Conservation (phyloP, 257 asterid genomes). For the Nemophila menziesii region DNA sequence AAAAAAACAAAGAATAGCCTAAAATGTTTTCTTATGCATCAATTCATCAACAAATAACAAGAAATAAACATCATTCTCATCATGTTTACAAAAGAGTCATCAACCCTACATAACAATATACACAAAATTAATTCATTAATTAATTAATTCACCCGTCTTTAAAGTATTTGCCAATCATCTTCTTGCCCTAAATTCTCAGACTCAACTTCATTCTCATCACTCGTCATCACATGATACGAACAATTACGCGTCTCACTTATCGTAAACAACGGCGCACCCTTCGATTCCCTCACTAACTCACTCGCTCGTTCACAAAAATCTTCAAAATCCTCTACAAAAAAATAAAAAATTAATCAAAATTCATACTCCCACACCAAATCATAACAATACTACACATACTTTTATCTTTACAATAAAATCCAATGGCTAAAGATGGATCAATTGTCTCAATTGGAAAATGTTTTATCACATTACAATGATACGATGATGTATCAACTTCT, state of each 20-base stretch:
- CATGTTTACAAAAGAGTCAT: too few relatives aligned
- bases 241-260: conserved; percentile 40
- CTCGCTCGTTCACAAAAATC: conserved; percentile 67
- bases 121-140: too few relatives aligned
- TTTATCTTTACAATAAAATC: conserved; percentile 72
- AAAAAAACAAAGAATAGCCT: too few relatives aligned
- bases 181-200: conserved; percentile 36
- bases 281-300: conserved; percentile 46
- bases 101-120: neutral
- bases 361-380: too few relatives aligned
- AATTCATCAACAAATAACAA: too few relatives aligned
- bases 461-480: conserved; percentile 66
- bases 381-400: too few relatives aligned
- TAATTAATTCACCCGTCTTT: conserved; percentile 8
- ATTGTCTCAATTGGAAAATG: conserved; percentile 66
- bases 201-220: conserved; percentile 18
- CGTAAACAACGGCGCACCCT: conserved; percentile 89
- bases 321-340: conserved; percentile 72
- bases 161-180: conserved; percentile 95
- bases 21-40: too few relatives aligned
- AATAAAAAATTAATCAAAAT: neutral
- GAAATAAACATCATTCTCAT: too few relatives aligned
- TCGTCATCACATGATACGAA: too few relatives aligned
- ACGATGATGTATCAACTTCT: conserved; percentile 61
- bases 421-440: conserved; percentile 88